Percentiles rank a stretch among this genome's conserved stretches.
These are phyloP conservation scores for Moesziomyces parantarcticus DNA, from an alignment of 1,284 basidiomycete genomes.

Conservation along the genomic window DNA sequence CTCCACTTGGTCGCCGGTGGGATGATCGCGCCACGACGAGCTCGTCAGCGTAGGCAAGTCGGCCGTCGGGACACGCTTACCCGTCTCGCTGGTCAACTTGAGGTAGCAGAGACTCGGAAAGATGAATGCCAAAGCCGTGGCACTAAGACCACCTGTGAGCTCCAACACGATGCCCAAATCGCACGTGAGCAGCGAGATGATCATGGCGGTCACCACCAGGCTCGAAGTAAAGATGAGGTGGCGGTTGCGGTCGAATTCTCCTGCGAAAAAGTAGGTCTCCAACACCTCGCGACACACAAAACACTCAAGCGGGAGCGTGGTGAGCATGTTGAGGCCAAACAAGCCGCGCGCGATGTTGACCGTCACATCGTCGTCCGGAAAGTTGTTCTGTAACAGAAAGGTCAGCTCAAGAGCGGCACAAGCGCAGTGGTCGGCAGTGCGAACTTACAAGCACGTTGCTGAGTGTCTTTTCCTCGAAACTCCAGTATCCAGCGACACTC, in stretches of 20 bases:
- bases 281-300: slow-evolving; percentile 89
- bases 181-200: slow-evolving; percentile 91
- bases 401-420: not conserved
- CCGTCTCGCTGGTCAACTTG: slow-evolving; percentile 59
- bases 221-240: slow-evolving; percentile 91
- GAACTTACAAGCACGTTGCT: slow-evolving; percentile 63
- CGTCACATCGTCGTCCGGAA: slow-evolving; percentile 62
- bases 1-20: slow-evolving; percentile 9
- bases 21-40: slow-evolving; percentile 22
- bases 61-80: slow-evolving; percentile 39
- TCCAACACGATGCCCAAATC: slow-evolving; percentile 97
- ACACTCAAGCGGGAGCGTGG: slow-evolving; percentile 89
- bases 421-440: not conserved
- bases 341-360: slow-evolving; percentile 86
- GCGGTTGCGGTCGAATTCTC: slow-evolving; percentile 69
- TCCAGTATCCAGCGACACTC: slow-evolving; percentile 88
- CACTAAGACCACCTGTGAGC: slow-evolving; percentile 93
- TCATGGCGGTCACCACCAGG: slow-evolving; percentile 83
- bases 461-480: slow-evolving; percentile 93
- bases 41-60: slow-evolving; percentile 31
- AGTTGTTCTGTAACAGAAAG: slow-evolving; percentile 55
- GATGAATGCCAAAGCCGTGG: slow-evolving; percentile 93
- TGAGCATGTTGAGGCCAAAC: slow-evolving; percentile 98
- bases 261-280: slow-evolving; percentile 61
- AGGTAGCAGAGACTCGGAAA: slow-evolving; percentile 68